These are phyloP conservation scores for Fomitopsis schrenkii DNA, from an alignment of 1,284 basidiomycete species.

Conservation along the genomic window DNA sequence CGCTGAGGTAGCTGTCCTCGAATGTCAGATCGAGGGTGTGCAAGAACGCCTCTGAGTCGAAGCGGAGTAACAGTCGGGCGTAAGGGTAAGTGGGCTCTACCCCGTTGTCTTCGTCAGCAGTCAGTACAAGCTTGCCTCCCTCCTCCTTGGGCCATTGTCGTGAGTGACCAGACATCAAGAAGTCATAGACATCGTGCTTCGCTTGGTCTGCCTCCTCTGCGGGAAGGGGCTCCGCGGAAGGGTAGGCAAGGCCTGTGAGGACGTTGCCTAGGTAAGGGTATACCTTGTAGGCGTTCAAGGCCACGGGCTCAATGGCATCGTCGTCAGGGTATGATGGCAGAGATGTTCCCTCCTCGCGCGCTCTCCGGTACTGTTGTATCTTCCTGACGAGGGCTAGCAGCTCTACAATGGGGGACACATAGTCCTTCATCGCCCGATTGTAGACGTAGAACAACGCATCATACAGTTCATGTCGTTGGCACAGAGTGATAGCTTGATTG, in stretches of 20 bases:
- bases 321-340: slow-evolving; percentile 30
- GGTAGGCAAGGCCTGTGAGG: slow-evolving; percentile 86
- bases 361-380: slow-evolving; percentile 50
- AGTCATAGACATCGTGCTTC: slow-evolving; percentile 70
- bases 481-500: slow-evolving; percentile 88
- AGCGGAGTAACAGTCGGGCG: slow-evolving; percentile 76
- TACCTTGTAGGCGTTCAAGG: slow-evolving; percentile 86
- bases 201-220: slow-evolving; percentile 63
- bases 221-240: slow-evolving; percentile 72
- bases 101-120: slow-evolving; percentile 66
- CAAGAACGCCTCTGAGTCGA: slow-evolving; percentile 93
- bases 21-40: slow-evolving; percentile 94
- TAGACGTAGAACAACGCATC: slow-evolving; percentile 96
- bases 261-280: slow-evolving; percentile 88
- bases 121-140: slow-evolving; percentile 70
- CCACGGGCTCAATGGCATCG: slow-evolving; percentile 50
- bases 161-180: slow-evolving; percentile 83
- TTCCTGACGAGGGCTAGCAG: slow-evolving; percentile 75
- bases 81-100: slow-evolving; percentile 87
- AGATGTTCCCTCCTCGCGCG: slow-evolving; percentile 32
- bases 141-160: slow-evolving; percentile 74
- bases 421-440: slow-evolving; percentile 85
- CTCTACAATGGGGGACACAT: slow-evolving; percentile 85
- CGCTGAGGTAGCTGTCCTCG: slow-evolving; percentile 90
- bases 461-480: slow-evolving; percentile 80